These are phyloP conservation scores for Eragrostis curvula DNA, from an alignment of 176 grass and related monocot species.

Conservation along the genomic window DNA sequence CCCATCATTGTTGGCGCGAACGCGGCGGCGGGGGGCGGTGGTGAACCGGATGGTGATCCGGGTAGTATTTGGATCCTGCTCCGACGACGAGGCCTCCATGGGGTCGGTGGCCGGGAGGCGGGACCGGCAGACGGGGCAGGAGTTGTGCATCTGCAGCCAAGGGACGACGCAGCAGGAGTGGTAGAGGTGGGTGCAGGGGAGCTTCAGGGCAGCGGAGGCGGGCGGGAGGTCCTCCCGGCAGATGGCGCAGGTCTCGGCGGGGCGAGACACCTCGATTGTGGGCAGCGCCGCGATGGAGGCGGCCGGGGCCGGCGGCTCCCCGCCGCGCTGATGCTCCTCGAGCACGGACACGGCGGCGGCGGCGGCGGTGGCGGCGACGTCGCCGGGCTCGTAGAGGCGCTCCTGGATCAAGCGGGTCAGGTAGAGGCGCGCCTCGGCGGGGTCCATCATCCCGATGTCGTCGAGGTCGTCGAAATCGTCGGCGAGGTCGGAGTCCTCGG, in stretches of 20 bases:
- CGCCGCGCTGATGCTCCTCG: neutral
- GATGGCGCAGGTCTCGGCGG: slow-evolving; percentile 58
- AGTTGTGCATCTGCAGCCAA: slow-evolving; percentile 84
- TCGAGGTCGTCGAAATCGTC: slow-evolving; percentile 29
- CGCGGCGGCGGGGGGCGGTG: slow-evolving; percentile 25
- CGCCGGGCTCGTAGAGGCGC: slow-evolving; percentile 32
- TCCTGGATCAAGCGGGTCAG: slow-evolving; percentile 46
- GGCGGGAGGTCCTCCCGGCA: slow-evolving; percentile 83
- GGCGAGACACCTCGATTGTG: slow-evolving; percentile 61
- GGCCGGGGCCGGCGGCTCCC: slow-evolving; percentile 53
- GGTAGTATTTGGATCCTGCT: slow-evolving; percentile 15
- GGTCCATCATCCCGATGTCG: slow-evolving; percentile 19
- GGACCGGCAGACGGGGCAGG: slow-evolving; percentile 91
- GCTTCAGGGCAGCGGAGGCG: slow-evolving; percentile 49
- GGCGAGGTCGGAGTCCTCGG: slow-evolving; percentile 28
- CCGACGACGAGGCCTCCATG: slow-evolving; percentile 6
- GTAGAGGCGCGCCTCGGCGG: slow-evolving; percentile 25
- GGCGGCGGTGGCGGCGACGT: neutral
- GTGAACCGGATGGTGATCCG: slow-evolving; percentile 50
- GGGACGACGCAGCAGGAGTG: slow-evolving; percentile 83
- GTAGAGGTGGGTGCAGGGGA: slow-evolving; percentile 84
- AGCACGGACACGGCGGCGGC: slow-evolving; percentile 36
- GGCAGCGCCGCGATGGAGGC: slow-evolving; percentile 73
- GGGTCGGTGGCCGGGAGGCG: slow-evolving; percentile 36
- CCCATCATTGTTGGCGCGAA: neutral